Evolutionary conservation across 768 basidiomycete genomes (phyloP).

Genomic region (Tylopilus vinaceipallidus): DNA sequence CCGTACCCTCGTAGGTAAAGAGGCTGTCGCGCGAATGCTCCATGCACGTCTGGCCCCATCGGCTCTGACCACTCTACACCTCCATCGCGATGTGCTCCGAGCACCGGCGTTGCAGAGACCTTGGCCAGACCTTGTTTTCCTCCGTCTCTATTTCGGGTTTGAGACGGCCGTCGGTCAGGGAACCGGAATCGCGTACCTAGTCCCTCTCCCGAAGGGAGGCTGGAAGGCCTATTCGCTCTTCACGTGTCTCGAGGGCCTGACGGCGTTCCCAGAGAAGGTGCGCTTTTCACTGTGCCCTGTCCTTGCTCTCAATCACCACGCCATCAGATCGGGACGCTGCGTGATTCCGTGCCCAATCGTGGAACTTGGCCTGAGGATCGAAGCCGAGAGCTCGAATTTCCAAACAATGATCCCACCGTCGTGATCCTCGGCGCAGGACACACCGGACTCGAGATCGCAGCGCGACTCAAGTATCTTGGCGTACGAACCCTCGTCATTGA

Average conservation of each 20-base stretch:
- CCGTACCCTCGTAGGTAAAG: constrained; percentile 38
- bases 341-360: constrained; percentile 28
- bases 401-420: constrained; percentile 46
- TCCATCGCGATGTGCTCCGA: constrained; percentile 15
- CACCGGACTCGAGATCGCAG: constrained; percentile 56
- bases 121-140: constrained; percentile 53
- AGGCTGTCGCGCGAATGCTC: constrained; percentile 34
- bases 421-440: constrained; percentile 61
- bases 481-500: constrained; percentile 52
- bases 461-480: constrained; percentile 52
- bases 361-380: constrained; percentile 50
- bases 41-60: constrained; percentile 29
- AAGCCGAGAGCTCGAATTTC: constrained; percentile 40
- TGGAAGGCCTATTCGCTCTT: constrained; percentile 58
- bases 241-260: constrained; percentile 54
- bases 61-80: constrained; percentile 18
- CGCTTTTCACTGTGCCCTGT: neutral
- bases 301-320: neutral
- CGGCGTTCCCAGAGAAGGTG: constrained; percentile 44
- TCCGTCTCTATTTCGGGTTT: constrained; percentile 51
- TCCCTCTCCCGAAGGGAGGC: constrained; percentile 39
- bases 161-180: constrained; percentile 42
- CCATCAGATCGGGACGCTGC: neutral
- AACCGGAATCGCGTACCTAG: constrained; percentile 50
- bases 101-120: constrained; percentile 32